A percentile compares a stretch with the other conserved stretches of the same genome.
These are phyloP conservation scores for Fragilaria radians DNA, from an alignment of 108 stramenopile genomes.

Conservation along the genomic window DNA sequence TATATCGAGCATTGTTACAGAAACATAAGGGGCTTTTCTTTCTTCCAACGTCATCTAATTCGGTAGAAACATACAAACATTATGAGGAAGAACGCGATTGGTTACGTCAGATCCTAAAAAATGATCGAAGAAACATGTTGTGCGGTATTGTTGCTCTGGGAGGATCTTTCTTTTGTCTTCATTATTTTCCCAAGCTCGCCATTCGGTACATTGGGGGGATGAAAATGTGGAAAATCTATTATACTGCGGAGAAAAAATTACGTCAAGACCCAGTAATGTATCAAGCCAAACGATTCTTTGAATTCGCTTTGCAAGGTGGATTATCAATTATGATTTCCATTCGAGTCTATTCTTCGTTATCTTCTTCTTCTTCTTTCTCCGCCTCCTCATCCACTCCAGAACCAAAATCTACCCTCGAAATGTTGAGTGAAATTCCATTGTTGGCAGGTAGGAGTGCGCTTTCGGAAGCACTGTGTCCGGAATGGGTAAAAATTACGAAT, in stretches of 20 bases:
- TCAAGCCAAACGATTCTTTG: constrained; percentile 26
- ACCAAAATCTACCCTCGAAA: constrained; percentile 23
- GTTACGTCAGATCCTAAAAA: constrained; percentile 1
- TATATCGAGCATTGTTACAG: background rate
- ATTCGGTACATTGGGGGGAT: constrained; percentile 24
- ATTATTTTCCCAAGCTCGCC: constrained; percentile 25
- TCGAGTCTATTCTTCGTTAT: constrained; percentile 29
- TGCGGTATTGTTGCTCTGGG: constrained; percentile 25
- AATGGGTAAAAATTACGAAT: constrained; percentile 37
- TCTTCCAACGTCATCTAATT: background rate
- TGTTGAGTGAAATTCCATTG: constrained; percentile 35
- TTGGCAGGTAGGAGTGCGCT: constrained; percentile 31
- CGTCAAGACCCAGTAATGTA: constrained; percentile 22
- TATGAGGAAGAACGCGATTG: constrained; percentile 4
- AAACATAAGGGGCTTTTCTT: background rate
- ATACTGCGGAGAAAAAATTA: constrained; percentile 33
- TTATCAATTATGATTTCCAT: too few relatives aligned
- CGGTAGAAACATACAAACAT: background rate
- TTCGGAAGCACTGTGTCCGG: constrained; percentile 32
- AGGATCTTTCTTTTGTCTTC: constrained; percentile 24
- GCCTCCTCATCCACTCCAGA: too few relatives aligned
- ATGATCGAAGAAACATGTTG: constrained; percentile 23
- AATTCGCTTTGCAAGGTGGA: constrained; percentile 26
- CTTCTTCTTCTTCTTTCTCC: constrained; percentile 17
- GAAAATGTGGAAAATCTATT: constrained; percentile 20